A percentile compares a stretch with the other conserved stretches of the same genome.
Evolutionary conservation across 805 yeast species (phyloP).

Genomic region (Barnettozyma californica): DNA sequence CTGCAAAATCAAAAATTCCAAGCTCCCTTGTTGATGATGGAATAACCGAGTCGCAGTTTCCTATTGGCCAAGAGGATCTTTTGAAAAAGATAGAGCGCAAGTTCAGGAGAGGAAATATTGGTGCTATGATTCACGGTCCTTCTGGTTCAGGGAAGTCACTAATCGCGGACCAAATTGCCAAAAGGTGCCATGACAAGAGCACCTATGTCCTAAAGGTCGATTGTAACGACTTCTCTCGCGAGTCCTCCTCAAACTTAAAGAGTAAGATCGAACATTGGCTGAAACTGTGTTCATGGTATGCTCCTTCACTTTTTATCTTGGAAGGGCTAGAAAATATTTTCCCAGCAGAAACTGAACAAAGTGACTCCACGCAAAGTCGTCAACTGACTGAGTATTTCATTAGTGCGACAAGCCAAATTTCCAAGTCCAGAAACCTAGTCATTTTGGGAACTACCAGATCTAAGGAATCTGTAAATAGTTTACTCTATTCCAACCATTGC

Average conservation of each 20-base stretch:
- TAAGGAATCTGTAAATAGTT: slow-evolving; percentile 57
- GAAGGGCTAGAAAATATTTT: slow-evolving; percentile 76
- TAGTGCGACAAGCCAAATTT: slow-evolving; percentile 37
- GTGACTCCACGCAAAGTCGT: slow-evolving; percentile 54
- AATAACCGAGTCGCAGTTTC: slow-evolving; percentile 13
- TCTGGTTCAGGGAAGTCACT: slow-evolving; percentile 81
- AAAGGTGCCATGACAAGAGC: slow-evolving; percentile 30
- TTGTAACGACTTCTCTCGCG: slow-evolving; percentile 55
- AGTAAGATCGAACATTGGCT: slow-evolving; percentile 40
- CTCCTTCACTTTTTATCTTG: slow-evolving; percentile 68
- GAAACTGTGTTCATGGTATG: slow-evolving; percentile 61
- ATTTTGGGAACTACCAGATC: slow-evolving; percentile 60
- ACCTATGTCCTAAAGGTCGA: slow-evolving; percentile 46
- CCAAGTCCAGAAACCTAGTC: slow-evolving; percentile 39
- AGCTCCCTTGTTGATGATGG: neutral
- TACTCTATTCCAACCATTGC: slow-evolving; percentile 62
- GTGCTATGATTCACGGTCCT: slow-evolving; percentile 63
- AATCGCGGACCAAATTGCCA: slow-evolving; percentile 38
- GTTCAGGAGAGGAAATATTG: slow-evolving; percentile 41
- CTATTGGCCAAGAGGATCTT: slow-evolving; percentile 54
- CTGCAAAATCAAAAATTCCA: slow-evolving; percentile 19
- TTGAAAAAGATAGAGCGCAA: slow-evolving; percentile 36
- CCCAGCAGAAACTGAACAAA: slow-evolving; percentile 53
- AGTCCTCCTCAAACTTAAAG: slow-evolving; percentile 41
- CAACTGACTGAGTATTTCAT: slow-evolving; percentile 63